Evolutionary conservation across 106 monocot genomes (phyloP).

Genomic region (Triglochin maritima): DNA sequence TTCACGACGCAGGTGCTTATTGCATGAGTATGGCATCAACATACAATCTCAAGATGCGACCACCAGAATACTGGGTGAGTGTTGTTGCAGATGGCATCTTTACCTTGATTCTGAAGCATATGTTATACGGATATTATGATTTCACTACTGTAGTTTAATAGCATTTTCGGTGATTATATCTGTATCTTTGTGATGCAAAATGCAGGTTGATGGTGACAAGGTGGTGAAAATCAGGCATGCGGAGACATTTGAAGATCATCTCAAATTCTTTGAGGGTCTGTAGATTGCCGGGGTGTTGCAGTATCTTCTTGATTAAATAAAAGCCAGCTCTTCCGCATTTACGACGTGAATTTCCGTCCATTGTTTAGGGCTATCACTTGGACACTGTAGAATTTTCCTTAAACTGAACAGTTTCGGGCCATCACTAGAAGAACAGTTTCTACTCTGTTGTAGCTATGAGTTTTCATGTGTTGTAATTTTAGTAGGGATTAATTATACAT

Average conservation of each 20-base stretch:
- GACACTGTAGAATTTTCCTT: no score
- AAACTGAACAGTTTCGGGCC: no score
- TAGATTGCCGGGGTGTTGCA: constrained; percentile 6
- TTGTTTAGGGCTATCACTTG: no score
- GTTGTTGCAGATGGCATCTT: no score
- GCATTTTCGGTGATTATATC: no score
- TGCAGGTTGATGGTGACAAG: constrained; percentile 45
- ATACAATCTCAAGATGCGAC: constrained; percentile 90
- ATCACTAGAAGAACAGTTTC: no score
- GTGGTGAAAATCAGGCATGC: constrained; percentile 73
- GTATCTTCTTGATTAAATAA: no score
- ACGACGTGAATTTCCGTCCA: no score
- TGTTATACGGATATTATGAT: background rate
- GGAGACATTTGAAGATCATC: constrained; percentile 70
- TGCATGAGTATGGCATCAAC: constrained; percentile 99
- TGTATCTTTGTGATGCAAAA: background rate
- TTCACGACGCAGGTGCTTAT: constrained; percentile 97
- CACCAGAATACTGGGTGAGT: constrained; percentile 24
- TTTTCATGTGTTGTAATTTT: no score
- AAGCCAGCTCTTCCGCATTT: no score
- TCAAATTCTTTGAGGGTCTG: constrained; percentile 85
- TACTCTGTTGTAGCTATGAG: no score
- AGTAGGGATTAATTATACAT: no score
- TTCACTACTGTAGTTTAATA: background rate
- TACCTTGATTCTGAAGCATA: background rate